A percentile compares a stretch with the other conserved stretches of the same genome.
These are phyloP conservation scores for Pseudoturritis turrita DNA, from an alignment of 345 rosid genomes.

Conservation along the genomic window DNA sequence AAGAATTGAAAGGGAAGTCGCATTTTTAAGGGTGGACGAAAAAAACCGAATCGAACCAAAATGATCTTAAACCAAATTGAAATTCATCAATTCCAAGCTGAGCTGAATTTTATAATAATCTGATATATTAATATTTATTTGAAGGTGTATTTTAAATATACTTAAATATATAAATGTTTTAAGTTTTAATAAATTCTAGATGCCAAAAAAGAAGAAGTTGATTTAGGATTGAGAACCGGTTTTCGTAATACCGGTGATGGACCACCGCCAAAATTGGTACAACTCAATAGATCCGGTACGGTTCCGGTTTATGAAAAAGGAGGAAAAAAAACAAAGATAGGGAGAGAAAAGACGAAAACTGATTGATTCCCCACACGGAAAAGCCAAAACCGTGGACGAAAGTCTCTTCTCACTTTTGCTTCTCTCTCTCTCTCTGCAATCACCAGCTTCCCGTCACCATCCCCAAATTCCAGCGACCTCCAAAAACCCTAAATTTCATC, in stretches of 20 bases:
- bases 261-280: background rate
- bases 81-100: no score
- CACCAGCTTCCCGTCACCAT: constrained; percentile 16
- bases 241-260: background rate
- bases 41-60: background rate
- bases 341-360: constrained; percentile 5
- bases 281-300: background rate
- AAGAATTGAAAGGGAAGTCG: background rate
- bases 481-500: constrained; percentile 13
- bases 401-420: constrained; percentile 18
- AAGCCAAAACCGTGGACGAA: constrained; percentile 9
- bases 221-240: background rate
- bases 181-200: no score
- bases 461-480: constrained; percentile 14
- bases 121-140: no score
- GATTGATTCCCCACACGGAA: constrained; percentile 15
- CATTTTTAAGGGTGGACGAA: background rate
- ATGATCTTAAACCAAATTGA: no score
- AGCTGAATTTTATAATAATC: no score
- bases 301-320: background rate
- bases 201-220: no score
- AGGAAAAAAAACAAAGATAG: background rate
- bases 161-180: no score
- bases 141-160: no score
- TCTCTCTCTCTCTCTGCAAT: constrained; percentile 1